These are phyloP conservation scores for Plasmodium relictum DNA, from an alignment of 169 alveolate species.

Conservation along the genomic window DNA sequence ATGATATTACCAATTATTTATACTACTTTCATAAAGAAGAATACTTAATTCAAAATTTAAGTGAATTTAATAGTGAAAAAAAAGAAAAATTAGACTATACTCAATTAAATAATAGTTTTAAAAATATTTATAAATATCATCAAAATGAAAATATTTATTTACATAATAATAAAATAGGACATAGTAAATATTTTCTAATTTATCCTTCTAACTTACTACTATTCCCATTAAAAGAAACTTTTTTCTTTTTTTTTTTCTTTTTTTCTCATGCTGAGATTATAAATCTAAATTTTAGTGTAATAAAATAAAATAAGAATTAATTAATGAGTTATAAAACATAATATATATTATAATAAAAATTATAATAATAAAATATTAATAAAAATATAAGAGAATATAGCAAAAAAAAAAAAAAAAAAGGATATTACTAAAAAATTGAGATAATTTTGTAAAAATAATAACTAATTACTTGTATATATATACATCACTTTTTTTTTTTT, in stretches of 20 bases:
- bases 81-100: background rate
- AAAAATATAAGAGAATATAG: background rate
- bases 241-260: slow-evolving; percentile 59
- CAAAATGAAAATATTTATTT: slow-evolving; percentile 28
- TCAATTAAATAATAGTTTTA: slow-evolving; percentile 3
- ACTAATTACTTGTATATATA: background rate
- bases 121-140: slow-evolving; percentile 46
- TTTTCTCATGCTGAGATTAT: slow-evolving; percentile 48
- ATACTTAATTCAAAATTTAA: slow-evolving; percentile 27
- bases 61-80: background rate
- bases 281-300: slow-evolving; percentile 26
- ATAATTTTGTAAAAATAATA: background rate
- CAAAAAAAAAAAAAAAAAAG: no score
- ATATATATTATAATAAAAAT: background rate
- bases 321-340: background rate
- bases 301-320: background rate
- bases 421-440: no score
- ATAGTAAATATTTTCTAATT: slow-evolving; percentile 3
- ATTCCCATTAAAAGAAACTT: slow-evolving; percentile 41
- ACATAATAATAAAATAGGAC: slow-evolving; percentile 34
- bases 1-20: background rate
- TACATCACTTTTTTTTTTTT: background rate
- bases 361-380: background rate
- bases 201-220: slow-evolving; percentile 52
- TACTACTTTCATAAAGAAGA: slow-evolving; percentile 26